These are phyloP conservation scores for Kitagawia praeruptora DNA, from an alignment of 129 eudicot genomes.

Conservation along the genomic window DNA sequence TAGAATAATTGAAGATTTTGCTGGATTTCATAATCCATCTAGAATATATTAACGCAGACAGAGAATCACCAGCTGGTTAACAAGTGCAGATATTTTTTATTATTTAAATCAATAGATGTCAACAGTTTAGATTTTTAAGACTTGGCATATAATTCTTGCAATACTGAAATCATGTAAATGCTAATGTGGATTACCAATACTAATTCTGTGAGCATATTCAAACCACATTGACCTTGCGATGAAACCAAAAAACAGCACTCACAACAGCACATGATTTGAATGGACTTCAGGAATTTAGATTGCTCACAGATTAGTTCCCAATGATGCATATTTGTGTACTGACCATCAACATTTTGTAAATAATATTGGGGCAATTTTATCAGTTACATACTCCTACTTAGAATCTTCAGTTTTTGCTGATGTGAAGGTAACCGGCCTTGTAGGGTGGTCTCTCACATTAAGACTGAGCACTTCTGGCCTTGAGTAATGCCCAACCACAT, in stretches of 20 bases:
- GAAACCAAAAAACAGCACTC: neutral
- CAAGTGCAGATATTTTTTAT: neutral
- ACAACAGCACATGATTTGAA: neutral
- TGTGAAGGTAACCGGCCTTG: constrained; percentile 61
- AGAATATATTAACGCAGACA: neutral
- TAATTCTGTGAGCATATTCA: neutral
- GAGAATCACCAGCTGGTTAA: constrained; percentile 8
- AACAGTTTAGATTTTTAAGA: neutral
- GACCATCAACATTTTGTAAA: neutral
- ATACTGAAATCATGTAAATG: neutral
- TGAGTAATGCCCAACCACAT: constrained; percentile 94
- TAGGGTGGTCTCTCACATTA: constrained; percentile 57
- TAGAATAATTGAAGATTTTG: constrained; percentile 5
- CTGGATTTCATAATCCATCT: constrained; percentile 10
- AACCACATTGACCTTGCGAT: neutral
- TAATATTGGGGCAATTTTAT: neutral
- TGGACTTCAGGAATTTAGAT: neutral
- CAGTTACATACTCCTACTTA: constrained; percentile 18
- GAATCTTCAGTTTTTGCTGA: constrained; percentile 49
- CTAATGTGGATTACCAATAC: neutral
- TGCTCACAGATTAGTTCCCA: neutral
- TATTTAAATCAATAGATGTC: neutral
- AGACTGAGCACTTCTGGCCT: constrained; percentile 85
- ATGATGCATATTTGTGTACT: neutral
- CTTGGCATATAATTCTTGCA: neutral